Evolutionary conservation across 306 rosid genomes (phyloP).

Genomic region (Abrus pulchellus): DNA sequence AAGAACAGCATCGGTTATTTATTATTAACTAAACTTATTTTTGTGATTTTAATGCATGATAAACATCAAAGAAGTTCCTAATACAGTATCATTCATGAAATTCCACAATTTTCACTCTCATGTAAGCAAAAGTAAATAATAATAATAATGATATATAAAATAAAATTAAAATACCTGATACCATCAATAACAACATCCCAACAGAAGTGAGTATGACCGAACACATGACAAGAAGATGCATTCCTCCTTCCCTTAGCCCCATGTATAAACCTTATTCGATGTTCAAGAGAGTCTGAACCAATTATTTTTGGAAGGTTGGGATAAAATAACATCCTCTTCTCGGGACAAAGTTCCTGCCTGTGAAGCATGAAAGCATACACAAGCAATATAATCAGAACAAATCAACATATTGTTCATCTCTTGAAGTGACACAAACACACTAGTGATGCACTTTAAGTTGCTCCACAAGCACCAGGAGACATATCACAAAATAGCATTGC

Average conservation of each 20-base stretch:
- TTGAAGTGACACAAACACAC: conserved; percentile 15
- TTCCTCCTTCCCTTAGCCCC: conserved; percentile 60
- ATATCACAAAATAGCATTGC: neutral
- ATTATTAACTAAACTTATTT: too few relatives aligned
- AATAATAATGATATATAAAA: neutral
- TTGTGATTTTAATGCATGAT: neutral
- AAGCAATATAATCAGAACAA: conserved; percentile 20
- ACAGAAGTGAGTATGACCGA: conserved; percentile 89
- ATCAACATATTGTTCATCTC: neutral
- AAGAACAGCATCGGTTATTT: too few relatives aligned
- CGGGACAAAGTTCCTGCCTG: conserved; percentile 95
- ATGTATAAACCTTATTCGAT: conserved; percentile 79
- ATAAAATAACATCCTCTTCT: conserved; percentile 93
- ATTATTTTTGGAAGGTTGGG: conserved; percentile 88
- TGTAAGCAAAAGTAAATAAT: neutral
- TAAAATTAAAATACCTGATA: conserved; percentile 64
- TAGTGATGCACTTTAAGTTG: neutral
- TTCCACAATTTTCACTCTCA: neutral
- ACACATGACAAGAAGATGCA: conserved; percentile 75
- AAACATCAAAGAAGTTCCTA: conserved; percentile 17
- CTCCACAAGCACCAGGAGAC: neutral
- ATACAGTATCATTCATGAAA: conserved; percentile 19
- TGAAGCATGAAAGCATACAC: conserved; percentile 42
- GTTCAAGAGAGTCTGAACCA: conserved; percentile 83
- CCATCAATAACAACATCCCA: conserved; percentile 85